Evolutionary conservation across 768 basidiomycete genomes (phyloP).

Genomic region (Chalciporus chontae): DNA sequence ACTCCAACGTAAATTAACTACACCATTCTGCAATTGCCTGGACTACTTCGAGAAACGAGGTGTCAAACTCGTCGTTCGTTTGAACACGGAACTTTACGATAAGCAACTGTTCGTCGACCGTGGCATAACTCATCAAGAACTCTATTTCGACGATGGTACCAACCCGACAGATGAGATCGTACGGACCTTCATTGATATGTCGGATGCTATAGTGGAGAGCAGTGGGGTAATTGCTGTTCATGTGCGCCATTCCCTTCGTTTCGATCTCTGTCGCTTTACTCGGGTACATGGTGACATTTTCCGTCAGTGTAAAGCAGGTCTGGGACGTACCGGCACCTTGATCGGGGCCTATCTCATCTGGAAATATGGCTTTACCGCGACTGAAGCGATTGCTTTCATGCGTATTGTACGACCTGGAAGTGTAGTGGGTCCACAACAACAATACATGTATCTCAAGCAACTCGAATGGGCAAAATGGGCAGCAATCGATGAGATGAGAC

Average conservation of each 20-base stretch:
- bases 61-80: conserved; percentile 86
- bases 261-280: conserved; percentile 8
- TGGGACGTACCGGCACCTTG: conserved; percentile 93
- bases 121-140: conserved; percentile 85
- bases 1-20: conserved; percentile 72
- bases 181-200: conserved; percentile 82
- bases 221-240: conserved; percentile 88
- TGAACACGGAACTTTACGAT: conserved; percentile 93
- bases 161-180: conserved; percentile 97
- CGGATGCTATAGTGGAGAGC: conserved; percentile 70
- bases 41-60: conserved; percentile 88
- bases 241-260: conserved; percentile 43
- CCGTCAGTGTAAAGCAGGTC: conserved; percentile 87
- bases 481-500: conserved; percentile 73
- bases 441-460: conserved; percentile 94
- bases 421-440: conserved; percentile 89
- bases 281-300: conserved; percentile 20
- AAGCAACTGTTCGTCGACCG: conserved; percentile 73
- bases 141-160: conserved; percentile 98
- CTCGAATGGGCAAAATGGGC: conserved; percentile 93
- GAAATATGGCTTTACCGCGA: conserved; percentile 97
- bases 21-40: conserved; percentile 84
- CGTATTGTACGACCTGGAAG: conserved; percentile 93
- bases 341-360: conserved; percentile 98
- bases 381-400: conserved; percentile 97